A percentile compares a stretch with the other conserved stretches of the same genome.
These are phyloP conservation scores for Salvia rosmarinus DNA, from an alignment of 257 asterid species.

Conservation along the genomic window DNA sequence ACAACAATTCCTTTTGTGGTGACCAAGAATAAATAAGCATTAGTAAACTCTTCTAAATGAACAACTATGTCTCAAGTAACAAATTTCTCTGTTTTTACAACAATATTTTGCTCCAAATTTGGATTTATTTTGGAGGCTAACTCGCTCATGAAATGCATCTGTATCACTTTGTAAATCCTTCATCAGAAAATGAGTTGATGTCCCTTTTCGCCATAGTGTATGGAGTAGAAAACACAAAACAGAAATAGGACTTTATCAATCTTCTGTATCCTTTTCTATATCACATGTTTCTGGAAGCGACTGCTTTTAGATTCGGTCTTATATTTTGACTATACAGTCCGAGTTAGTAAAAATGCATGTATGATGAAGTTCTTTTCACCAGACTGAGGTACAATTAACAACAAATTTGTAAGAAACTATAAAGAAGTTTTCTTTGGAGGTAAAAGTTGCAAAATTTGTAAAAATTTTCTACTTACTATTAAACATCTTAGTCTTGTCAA, in stretches of 20 bases:
- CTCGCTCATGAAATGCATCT: neutral
- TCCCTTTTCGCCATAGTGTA: neutral
- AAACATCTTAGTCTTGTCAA: neutral
- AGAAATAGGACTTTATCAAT: neutral
- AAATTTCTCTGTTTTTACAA: neutral
- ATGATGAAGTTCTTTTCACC: neutral
- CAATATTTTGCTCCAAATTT: neutral
- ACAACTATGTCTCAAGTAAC: neutral
- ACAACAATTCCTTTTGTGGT: neutral
- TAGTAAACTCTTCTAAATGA: neutral
- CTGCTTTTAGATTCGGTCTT: neutral
- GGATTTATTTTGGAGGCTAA: neutral
- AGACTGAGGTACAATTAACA: neutral
- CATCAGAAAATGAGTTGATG: neutral
- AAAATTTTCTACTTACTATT: neutral
- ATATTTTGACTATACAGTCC: neutral
- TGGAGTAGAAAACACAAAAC: neutral
- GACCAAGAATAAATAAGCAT: neutral
- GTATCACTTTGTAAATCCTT: neutral
- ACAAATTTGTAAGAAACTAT: neutral
- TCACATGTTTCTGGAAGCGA: neutral
- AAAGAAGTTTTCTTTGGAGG: neutral
- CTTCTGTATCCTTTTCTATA: neutral
- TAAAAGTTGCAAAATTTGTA: neutral
- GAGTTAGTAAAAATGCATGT: neutral